phyloP scores from a whole-genome alignment of 2,329 filamentous ascomycete species.

The Colletotrichum somersetense region DNA sequence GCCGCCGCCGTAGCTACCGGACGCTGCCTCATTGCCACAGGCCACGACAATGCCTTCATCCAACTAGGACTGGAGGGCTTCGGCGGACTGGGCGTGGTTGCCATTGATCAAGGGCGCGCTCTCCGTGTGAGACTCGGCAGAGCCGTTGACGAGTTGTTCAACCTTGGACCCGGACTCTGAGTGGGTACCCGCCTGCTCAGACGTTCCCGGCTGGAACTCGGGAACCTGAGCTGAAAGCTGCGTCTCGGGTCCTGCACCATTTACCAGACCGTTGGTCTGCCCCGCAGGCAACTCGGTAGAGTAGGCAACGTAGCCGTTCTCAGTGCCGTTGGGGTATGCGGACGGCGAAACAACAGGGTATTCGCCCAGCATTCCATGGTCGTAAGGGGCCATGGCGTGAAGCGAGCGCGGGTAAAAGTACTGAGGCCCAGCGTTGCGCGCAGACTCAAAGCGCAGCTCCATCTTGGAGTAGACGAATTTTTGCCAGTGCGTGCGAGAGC shows the following conservation, averaged over 20 bases:
- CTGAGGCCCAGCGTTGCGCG: conserved; percentile 77
- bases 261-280: conserved; percentile 50
- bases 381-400: conserved; percentile 44
- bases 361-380: conserved; percentile 44
- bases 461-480: conserved; percentile 81
- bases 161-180: conserved; percentile 6
- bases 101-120: conserved; percentile 47
- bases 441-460: conserved; percentile 77
- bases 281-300: conserved; percentile 46
- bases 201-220: conserved; percentile 65
- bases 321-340: conserved; percentile 47
- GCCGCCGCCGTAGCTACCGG: conserved; percentile 4
- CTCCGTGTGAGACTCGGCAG: conserved; percentile 44
- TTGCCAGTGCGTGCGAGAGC: conserved; percentile 81
- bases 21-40: conserved; percentile 26
- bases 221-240: conserved; percentile 73
- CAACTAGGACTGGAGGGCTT: conserved; percentile 42
- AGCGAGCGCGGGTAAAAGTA: conserved; percentile 50
- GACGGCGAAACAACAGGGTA: conserved; percentile 50
- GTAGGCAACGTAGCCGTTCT: conserved; percentile 32
- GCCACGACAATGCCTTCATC: conserved; percentile 35
- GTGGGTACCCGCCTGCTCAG: conserved; percentile 16
- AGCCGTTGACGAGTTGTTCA: conserved; percentile 43
- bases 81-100: conserved; percentile 44
- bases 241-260: conserved; percentile 53